phyloP scores from a whole-genome alignment of 768 basidiomycete genomes.

The Atractiella rhizophila region DNA sequence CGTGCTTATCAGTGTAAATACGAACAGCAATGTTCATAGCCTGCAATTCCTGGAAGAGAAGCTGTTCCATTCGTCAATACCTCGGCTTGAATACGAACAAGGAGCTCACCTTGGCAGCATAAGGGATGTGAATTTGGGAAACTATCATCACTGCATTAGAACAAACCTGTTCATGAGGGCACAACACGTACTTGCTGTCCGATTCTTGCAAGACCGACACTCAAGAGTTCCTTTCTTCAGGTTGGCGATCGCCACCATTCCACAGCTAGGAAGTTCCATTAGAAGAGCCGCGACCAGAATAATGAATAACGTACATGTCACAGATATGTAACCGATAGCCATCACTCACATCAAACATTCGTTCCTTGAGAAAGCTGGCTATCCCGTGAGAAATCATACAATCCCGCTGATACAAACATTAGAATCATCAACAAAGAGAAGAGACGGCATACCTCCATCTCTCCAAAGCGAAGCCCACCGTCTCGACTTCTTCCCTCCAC shows the following conservation, averaged over 20 bases:
- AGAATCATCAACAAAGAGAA: neutral
- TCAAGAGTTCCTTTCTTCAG: slow-evolving; percentile 99
- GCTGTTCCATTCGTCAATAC: neutral
- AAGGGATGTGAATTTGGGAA: slow-evolving; percentile 41
- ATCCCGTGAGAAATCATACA: slow-evolving; percentile 41
- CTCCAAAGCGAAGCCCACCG: slow-evolving; percentile 96
- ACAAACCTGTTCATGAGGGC: neutral
- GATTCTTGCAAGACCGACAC: slow-evolving; percentile 92
- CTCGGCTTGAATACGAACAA: slow-evolving; percentile 17
- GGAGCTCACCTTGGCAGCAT: slow-evolving; percentile 88
- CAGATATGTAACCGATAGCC: slow-evolving; percentile 58
- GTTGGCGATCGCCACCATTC: slow-evolving; percentile 89
- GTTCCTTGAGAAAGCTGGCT: slow-evolving; percentile 90
- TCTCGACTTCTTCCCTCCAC: slow-evolving; percentile 97
- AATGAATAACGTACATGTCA: slow-evolving; percentile 45
- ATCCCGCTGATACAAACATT: neutral
- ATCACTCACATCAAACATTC: slow-evolving; percentile 29
- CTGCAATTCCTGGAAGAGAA: slow-evolving; percentile 45
- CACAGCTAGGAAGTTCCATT: slow-evolving; percentile 35
- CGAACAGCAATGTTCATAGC: slow-evolving; percentile 86
- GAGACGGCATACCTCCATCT: slow-evolving; percentile 45
- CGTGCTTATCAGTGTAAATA: slow-evolving; percentile 18
- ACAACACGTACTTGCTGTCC: slow-evolving; percentile 65
- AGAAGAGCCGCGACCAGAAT: neutral
- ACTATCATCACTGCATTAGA: too few species aligned